These are phyloP conservation scores for Elsinoe ampelina DNA, from an alignment of 2,329 filamentous ascomycete genomes.

Conservation along the genomic window DNA sequence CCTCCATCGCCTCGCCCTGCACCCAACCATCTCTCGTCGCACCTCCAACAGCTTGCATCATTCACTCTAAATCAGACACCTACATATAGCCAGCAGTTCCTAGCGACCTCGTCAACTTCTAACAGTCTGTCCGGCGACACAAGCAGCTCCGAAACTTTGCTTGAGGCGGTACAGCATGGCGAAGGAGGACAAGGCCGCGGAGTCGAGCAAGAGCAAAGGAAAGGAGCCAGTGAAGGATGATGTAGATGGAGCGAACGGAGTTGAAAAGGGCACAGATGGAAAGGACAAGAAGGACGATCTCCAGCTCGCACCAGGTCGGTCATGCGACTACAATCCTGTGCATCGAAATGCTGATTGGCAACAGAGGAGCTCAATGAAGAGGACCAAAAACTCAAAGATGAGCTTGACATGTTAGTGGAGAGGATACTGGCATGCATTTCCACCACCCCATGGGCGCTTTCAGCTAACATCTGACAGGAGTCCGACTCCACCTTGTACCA, in stretches of 20 bases:
- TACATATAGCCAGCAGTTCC: too few species aligned
- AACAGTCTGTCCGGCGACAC: neutral
- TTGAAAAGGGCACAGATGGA: conserved; percentile 54
- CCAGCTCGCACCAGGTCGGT: conserved; percentile 43
- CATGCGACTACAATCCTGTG: neutral
- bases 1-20: conserved; percentile 16
- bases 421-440: conserved; percentile 61
- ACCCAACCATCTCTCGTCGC: conserved; percentile 18
- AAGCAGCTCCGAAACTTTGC: neutral
- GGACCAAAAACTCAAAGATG: conserved; percentile 94
- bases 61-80: too few species aligned
- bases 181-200: conserved; percentile 78
- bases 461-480: conserved; percentile 49
- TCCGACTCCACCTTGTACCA: conserved; percentile 80
- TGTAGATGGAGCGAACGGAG: conserved; percentile 43
- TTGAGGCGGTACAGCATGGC: conserved; percentile 54
- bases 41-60: too few species aligned
- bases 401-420: conserved; percentile 97
- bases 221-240: conserved; percentile 59
- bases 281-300: conserved; percentile 71
- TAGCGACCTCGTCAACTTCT: neutral
- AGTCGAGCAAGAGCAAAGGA: conserved; percentile 90
- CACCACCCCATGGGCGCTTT: conserved; percentile 2
- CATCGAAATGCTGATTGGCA: neutral
- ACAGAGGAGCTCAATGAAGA: conserved; percentile 92